Evolutionary conservation across 192 early-diverging fungal species (phyloP), one percentile per base, ranked within the genome.

Genomic region (Gigaspora rosea): DNA sequence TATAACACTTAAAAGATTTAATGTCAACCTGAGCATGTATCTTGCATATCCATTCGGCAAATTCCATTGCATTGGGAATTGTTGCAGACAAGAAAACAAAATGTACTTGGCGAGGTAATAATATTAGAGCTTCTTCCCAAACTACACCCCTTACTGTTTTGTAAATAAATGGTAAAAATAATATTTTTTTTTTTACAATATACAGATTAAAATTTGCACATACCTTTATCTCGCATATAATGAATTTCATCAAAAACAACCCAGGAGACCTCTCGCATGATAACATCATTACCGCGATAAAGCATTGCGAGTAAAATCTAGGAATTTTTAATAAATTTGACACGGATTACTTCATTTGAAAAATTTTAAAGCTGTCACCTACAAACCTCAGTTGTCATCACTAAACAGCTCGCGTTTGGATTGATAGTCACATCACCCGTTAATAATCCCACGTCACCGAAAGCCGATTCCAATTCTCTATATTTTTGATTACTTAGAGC

Each of bases 401-500:
- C 96, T 58, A 98, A 80, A 72, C 95, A 97, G 12, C 92, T 93
- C 0, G 97, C 95, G 70, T 87, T 88, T 15, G 96, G 93, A 79
- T 95, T 96, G 85, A 99, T 96, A 3, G 96, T 95, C 9, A 97
- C 95, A 86, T 99, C 97, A 59, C 97, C 97, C 1, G 97, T 99
- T 95, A 99, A 95, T 81, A 99, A 82, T 16, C 97, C 97, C 2
- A 99, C 97, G 81, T 99, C 97, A 15, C 94, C 94, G 87, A 99
- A 99, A 75, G 96, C 95, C 69, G 92, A 91, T 67, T 92, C 87
- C 62, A 99, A 88, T 85, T 99, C 97, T 76, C 97, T 86, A 76
- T 95, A 99, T 87, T 99, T 99, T 86, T 99, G 97, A 80, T 99
- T 99, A 70, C 94, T 96, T 78, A 99, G 84, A 11, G 97, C 96